These are phyloP conservation scores for Gnomoniopsis smithogilvyi DNA, from an alignment of 2,329 filamentous ascomycete species.

Conservation along the genomic window DNA sequence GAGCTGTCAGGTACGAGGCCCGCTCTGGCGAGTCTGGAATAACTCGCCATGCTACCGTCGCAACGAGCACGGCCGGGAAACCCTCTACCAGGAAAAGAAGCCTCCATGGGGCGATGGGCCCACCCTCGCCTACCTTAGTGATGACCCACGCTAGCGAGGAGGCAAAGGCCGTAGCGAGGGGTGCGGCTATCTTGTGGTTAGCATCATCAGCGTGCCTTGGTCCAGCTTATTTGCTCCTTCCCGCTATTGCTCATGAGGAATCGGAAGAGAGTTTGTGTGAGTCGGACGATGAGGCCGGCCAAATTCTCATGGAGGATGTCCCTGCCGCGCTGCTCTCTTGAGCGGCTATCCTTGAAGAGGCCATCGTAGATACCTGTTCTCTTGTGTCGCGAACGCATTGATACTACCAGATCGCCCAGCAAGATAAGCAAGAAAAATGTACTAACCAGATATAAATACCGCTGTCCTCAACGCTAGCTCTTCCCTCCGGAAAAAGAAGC, in stretches of 20 bases:
- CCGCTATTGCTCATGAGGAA: too few relatives aligned
- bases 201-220: neutral
- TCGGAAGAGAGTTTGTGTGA: too few relatives aligned
- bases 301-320: too few relatives aligned
- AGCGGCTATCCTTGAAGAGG: too few relatives aligned
- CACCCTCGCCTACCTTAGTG: conserved; percentile 60
- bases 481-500: conserved; percentile 60
- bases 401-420: neutral
- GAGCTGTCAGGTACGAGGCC: conserved; percentile 59
- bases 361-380: too few relatives aligned
- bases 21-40: conserved; percentile 73
- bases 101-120: conserved; percentile 79
- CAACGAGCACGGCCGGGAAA: conserved; percentile 75
- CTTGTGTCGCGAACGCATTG: too few relatives aligned
- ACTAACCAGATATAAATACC: conserved; percentile 72
- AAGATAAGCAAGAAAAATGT: neutral
- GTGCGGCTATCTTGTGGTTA: conserved; percentile 55
- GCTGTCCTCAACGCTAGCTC: conserved; percentile 85
- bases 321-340: too few relatives aligned
- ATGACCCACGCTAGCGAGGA: conserved; percentile 78
- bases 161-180: conserved; percentile 77
- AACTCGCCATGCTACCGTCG: conserved; percentile 68
- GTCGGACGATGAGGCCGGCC: too few relatives aligned
- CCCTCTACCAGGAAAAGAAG: conserved; percentile 81
- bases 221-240: too few relatives aligned